phyloP scores from a whole-genome alignment of 2,329 filamentous ascomycete species.

The Falciphora oryzae region DNA sequence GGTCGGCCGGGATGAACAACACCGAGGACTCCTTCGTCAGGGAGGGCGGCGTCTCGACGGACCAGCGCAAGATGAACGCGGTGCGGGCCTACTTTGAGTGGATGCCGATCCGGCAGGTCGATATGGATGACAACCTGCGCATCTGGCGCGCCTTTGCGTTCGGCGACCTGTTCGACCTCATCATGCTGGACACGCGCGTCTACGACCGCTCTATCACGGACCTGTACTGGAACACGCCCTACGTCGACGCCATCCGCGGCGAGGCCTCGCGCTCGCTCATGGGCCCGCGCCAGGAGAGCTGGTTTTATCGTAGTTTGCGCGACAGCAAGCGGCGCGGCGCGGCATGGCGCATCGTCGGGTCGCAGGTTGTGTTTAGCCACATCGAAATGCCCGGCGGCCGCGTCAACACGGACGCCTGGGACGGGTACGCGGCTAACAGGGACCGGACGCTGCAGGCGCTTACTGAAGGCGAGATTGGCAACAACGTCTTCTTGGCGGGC shows the following conservation, averaged over 20 bases:
- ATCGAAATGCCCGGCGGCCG: conserved; percentile 27
- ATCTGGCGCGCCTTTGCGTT: conserved; percentile 64
- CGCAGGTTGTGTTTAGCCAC: conserved; percentile 59
- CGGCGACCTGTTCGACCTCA: conserved; percentile 59
- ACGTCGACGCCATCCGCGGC: conserved; percentile 57
- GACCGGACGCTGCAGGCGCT: conserved; percentile 65
- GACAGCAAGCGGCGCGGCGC: conserved; percentile 58
- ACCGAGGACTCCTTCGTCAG: conserved; percentile 59
- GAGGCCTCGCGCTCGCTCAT: conserved; percentile 65
- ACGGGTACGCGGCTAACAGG: conserved; percentile 64
- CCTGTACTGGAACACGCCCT: conserved; percentile 51
- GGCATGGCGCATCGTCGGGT: conserved; percentile 65
- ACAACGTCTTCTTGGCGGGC: conserved; percentile 68
- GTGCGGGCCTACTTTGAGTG: conserved; percentile 66
- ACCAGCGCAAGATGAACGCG: conserved; percentile 68
- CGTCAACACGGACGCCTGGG: conserved; percentile 34
- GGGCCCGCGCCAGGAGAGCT: conserved; percentile 67
- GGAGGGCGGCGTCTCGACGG: conserved; percentile 56
- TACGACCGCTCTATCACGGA: conserved; percentile 62
- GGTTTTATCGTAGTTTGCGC: conserved; percentile 60
- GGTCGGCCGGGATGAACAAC: conserved; percentile 56
- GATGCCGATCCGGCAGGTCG: conserved; percentile 47
- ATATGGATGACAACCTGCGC: conserved; percentile 63
- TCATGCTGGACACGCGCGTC: conserved; percentile 64
- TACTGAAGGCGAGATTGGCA: conserved; percentile 61